Conservation (phyloP, 2,329 filamentous ascomycete genomes). For the Calonectria crousiana region DNA sequence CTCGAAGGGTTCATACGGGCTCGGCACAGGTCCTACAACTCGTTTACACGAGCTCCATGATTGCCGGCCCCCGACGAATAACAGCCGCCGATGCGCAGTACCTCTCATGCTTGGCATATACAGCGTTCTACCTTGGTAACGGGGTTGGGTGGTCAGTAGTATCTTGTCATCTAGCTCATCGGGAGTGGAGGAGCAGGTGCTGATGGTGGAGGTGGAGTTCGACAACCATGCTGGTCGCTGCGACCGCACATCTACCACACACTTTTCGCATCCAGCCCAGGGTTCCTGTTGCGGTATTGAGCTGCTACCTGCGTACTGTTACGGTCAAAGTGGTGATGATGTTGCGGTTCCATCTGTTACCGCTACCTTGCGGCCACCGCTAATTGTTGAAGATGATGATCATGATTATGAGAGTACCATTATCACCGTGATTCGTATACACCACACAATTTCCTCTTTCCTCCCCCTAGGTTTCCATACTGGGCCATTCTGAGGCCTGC, state of each 20-base stretch:
- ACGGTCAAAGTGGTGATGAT: conserved; percentile 21
- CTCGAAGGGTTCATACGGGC: conserved; percentile 35
- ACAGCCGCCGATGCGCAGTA: conserved; percentile 31
- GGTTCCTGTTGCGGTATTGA: conserved; percentile 10
- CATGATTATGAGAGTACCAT: conserved; percentile 1
- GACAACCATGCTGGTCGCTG: conserved; percentile 19
- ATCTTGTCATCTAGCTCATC: conserved; percentile 26
- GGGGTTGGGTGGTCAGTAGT: conserved; percentile 9
- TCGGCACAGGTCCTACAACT: conserved; percentile 17
- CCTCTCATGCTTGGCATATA: conserved; percentile 27
- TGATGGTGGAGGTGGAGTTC: conserved; percentile 21
- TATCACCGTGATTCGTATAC: conserved; percentile 18
- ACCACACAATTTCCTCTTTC: conserved; percentile 18
- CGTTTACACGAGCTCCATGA: conserved; percentile 38
- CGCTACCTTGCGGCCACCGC: conserved; percentile 23
- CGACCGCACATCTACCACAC: conserved; percentile 15
- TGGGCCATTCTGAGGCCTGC: conserved; percentile 41
- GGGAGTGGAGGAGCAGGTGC: conserved; percentile 23
- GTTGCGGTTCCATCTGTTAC: conserved; percentile 24
- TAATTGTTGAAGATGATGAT: conserved; percentile 22
- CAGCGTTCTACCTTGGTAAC: conserved; percentile 1
- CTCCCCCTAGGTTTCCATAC: conserved; percentile 32
- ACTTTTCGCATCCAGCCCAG: conserved; percentile 1
- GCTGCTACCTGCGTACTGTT: conserved; percentile 10
- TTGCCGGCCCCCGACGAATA: conserved; percentile 38